Base-by-base conservation (phyloP, 768 basidiomycete genomes). In the Amanita muscaria region DNA sequence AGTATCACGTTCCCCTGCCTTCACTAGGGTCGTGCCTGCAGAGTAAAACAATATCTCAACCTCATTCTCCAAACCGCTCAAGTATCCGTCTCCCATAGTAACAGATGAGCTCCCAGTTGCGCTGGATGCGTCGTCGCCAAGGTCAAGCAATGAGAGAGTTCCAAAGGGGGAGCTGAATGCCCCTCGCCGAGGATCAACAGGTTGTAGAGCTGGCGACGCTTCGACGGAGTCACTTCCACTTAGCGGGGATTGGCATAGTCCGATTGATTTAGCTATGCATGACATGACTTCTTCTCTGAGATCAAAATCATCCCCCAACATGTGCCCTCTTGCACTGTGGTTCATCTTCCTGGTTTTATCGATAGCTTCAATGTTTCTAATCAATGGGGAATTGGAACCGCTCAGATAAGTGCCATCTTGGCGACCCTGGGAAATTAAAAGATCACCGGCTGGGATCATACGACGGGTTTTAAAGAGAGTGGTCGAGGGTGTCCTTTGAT, bases 261-360 rank as follows among this genome's bases (percentile, higher is more conserved):
- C 96, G 47, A 99, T 98, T 2, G 91, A 94, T 60, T 94, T 93
- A 1, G 94, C 92, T 49, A 99, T 93, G 60, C 90, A 94, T 1
- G 87, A 85, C 90, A 98, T 92, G 24, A 99, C 93, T 53, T 89
- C 92, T 53, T 92, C 89, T 27, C 89, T 78, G n/a, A 98, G 76
- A 59, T 98, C 90, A 53, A 97, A 93, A 16, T 93, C 89, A 19
- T 83, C 84, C 6, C 65, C 67, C 24, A 70, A 61, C 42, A 69
- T 49, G 9, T 59, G 58, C 27, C 44, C 31, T 33, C 50, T 47
- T 24, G 56, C 56, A 21, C 48, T 50, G 24, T 44, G 48, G 25
- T 24, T 33, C 27, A 46, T 50, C 16, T 51, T 53, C 36, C 56
- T 54, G 23, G 58, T 55, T 7, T 51, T 49, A 38, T 65, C 56